Conservation (phyloP, 208 protist genomes). For the Trypanosoma caninum region DNA sequence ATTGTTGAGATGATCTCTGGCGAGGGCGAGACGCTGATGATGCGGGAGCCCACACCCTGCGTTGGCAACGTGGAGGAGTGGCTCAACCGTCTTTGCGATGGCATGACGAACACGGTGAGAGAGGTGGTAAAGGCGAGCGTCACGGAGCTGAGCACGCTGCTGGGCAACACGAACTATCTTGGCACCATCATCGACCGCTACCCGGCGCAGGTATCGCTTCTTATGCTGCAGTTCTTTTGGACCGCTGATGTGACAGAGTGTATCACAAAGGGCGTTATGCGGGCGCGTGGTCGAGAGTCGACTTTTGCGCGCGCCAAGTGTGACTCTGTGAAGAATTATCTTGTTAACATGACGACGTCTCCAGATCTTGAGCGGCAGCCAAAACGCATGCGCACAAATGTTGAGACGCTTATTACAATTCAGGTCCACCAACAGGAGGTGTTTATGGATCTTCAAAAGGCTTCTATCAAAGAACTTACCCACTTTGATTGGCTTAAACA, state of each 20-base stretch:
- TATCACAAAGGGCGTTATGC: conserved; percentile 86
- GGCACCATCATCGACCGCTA: conserved; percentile 93
- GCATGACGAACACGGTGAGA: conserved; percentile 91
- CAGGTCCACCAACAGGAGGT: conserved; percentile 95
- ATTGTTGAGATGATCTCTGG: conserved; percentile 90
- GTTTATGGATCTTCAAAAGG: conserved; percentile 90
- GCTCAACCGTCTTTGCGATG: conserved; percentile 88
- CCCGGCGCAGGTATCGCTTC: conserved; percentile 93
- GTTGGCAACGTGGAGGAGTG: conserved; percentile 94
- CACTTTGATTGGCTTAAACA: conserved; percentile 95
- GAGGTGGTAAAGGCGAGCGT: conserved; percentile 89
- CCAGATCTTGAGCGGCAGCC: conserved; percentile 85
- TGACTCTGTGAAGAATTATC: conserved; percentile 88
- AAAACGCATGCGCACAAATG: conserved; percentile 90
- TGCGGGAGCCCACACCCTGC: conserved; percentile 88
- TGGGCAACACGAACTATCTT: conserved; percentile 82
- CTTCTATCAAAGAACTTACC: conserved; percentile 83
- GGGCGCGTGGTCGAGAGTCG: conserved; percentile 72
- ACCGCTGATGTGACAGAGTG: conserved; percentile 94
- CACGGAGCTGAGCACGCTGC: conserved; percentile 82
- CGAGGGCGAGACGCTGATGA: conserved; percentile 87
- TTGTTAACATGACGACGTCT: conserved; percentile 90
- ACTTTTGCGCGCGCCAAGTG: conserved; percentile 73
- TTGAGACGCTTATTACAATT: conserved; percentile 95
- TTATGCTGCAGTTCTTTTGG: conserved; percentile 97